These are phyloP conservation scores for Colletotrichum sojae DNA, from an alignment of 2,329 filamentous ascomycete genomes.

Conservation along the genomic window DNA sequence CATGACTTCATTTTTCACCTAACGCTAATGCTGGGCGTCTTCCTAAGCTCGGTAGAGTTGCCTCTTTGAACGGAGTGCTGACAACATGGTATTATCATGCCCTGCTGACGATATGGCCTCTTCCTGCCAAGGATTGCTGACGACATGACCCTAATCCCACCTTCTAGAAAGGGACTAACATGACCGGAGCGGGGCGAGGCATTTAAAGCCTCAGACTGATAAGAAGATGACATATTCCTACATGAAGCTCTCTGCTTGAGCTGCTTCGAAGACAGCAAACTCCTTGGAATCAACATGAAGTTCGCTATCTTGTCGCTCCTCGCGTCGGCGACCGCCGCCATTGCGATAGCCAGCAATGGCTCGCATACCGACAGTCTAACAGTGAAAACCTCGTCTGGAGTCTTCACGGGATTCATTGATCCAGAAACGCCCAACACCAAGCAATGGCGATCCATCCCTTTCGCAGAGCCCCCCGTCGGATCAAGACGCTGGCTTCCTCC, in stretches of 20 bases:
- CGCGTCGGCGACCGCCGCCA: neutral
- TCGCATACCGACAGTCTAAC: constrained; percentile 42
- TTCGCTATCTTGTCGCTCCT: constrained; percentile 6
- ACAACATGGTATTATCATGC: too few relatives aligned
- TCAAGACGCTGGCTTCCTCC: constrained; percentile 49
- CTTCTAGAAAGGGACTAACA: constrained; percentile 21
- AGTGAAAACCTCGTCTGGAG: constrained; percentile 49
- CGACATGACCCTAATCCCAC: constrained; percentile 15
- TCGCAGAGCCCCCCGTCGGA: constrained; percentile 52
- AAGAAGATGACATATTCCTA: constrained; percentile 6
- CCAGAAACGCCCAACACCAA: constrained; percentile 50
- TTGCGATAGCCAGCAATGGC: neutral
- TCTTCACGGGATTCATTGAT: constrained; percentile 52
- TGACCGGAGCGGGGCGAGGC: neutral
- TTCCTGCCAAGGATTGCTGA: constrained; percentile 25
- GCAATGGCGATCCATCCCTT: constrained; percentile 56
- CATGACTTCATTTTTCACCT: too few relatives aligned
- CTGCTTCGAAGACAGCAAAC: neutral
- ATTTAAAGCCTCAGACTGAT: neutral
- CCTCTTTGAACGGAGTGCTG: too few relatives aligned
- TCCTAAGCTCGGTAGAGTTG: too few relatives aligned
- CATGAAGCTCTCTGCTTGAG: neutral
- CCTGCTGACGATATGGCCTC: neutral
- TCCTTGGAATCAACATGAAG: constrained; percentile 9
- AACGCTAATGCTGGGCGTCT: too few relatives aligned